A percentile compares a stretch with the other conserved stretches of the same genome.
phyloP scores from a whole-genome alignment of 2,329 filamentous ascomycete genomes.

The Alternaria longipes region DNA sequence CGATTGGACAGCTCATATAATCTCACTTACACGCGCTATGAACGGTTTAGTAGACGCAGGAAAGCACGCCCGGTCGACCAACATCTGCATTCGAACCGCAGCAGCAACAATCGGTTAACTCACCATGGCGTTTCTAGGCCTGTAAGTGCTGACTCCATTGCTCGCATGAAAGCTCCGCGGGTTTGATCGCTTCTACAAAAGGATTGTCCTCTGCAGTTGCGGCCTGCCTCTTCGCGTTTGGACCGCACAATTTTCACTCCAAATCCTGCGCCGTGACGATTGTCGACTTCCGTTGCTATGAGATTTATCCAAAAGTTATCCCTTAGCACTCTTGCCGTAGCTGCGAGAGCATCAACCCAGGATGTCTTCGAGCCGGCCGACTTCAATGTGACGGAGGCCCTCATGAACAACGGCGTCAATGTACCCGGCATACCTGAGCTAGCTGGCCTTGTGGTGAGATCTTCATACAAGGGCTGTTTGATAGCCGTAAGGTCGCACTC shows the following conservation, averaged over 20 bases:
- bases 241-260: not conserved
- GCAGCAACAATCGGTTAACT: not conserved
- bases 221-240: not conserved
- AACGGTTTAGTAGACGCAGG: not conserved
- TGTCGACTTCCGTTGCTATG: not conserved
- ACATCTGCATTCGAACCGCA: not conserved
- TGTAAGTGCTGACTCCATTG: not conserved
- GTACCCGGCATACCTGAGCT: slow-evolving; percentile 26
- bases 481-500: slow-evolving; percentile 27
- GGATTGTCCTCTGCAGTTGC: not conserved
- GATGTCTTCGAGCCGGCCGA: slow-evolving; percentile 25
- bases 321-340: not conserved
- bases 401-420: slow-evolving; percentile 29
- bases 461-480: slow-evolving; percentile 20
- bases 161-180: not conserved
- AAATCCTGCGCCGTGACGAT: not conserved
- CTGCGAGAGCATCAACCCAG: not conserved
- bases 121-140: not conserved
- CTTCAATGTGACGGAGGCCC: slow-evolving; percentile 33
- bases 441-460: slow-evolving; percentile 1
- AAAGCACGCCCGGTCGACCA: not conserved
- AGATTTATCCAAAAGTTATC: not conserved
- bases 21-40: not conserved
- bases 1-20: slow-evolving; percentile 4
- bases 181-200: slow-evolving; percentile 5